Base-by-base conservation (phyloP, 108 stramenopile species). In the Licmophora abbreviata region DNA sequence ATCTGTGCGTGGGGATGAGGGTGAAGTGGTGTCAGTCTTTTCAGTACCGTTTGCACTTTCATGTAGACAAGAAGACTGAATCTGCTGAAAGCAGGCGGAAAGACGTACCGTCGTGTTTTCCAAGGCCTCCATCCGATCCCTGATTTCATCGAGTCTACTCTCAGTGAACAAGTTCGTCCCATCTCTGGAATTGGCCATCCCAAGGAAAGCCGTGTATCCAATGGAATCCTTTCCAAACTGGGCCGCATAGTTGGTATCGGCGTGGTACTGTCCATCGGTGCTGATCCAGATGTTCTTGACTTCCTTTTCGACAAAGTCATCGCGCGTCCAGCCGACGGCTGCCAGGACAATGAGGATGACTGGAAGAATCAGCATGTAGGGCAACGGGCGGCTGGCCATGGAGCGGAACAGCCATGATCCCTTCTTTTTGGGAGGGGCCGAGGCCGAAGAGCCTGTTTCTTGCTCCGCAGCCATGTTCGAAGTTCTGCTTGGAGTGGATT, bases 251-350 rank as follows among this genome's bases (percentile, higher is more conserved):
- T 71, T 63, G 37, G 38, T 20, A 31, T 71, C 63, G 20, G 59
- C 44, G 33, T 48, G 49, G 54, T 50, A 61, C 2, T 44, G 28
- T 18, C 59, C 47, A 23, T 36, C 15, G n/a, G 36, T 44, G 2
- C 43, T 58, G 40, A 60, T 60, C 70, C 70, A 71, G 42, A 71
- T 71, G 7, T 54, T 29, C 15, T 27, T 24, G 3, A 71, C 70
- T 15, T 54, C n/a, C 5, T 60, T 52, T 56, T 71, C 70, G 20
- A 71, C 44, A 20, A 40, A 41, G 32, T 71, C 70, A 9, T 64
- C 70, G 11, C 17, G 33, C 6, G 48, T 58, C 49, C 48, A 61
- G 8, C 60, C 60, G 4, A 61, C 32, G 0, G 59, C 48, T 30
- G 55, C 52, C 5, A 71, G 55, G 27, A 71, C 24, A 1, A 42